Percentiles rank a stretch among this genome's conserved stretches.
Evolutionary conservation across 768 basidiomycete genomes (phyloP).

Genomic region (Agaricus blazei): DNA sequence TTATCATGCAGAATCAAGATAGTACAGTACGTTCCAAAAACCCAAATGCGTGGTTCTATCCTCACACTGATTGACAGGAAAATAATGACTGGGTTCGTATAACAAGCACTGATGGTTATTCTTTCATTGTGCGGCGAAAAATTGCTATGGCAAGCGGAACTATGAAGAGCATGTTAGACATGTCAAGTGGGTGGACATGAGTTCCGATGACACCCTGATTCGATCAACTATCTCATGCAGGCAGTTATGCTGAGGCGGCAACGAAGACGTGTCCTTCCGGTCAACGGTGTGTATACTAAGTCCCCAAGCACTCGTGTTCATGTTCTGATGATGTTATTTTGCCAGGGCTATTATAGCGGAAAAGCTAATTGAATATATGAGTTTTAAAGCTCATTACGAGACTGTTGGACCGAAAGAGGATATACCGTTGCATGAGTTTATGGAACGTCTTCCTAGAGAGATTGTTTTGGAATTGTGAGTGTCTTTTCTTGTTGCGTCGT

Average conservation of each 20-base stretch:
- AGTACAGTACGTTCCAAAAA: neutral
- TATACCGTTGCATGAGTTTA: slow-evolving; percentile 68
- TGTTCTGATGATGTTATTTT: neutral
- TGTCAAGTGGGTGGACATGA: slow-evolving; percentile 44
- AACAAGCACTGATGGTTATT: slow-evolving; percentile 73
- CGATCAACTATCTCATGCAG: slow-evolving; percentile 27
- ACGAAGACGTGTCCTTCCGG: slow-evolving; percentile 65
- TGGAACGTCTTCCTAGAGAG: slow-evolving; percentile 81
- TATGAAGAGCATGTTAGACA: slow-evolving; percentile 75
- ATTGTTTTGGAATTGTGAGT: slow-evolving; percentile 86
- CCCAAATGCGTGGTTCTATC: neutral
- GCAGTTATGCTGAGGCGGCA: slow-evolving; percentile 69
- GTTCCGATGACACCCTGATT: neutral
- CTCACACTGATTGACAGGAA: neutral
- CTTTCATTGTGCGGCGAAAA: slow-evolving; percentile 72
- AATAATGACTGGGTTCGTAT: slow-evolving; percentile 70
- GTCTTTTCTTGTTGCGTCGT: neutral
- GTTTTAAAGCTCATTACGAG: slow-evolving; percentile 78
- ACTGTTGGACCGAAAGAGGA: slow-evolving; percentile 70
- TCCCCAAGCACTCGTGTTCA: neutral
- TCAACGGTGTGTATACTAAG: slow-evolving; percentile 51
- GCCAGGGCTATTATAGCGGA: slow-evolving; percentile 68
- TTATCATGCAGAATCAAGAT: neutral
- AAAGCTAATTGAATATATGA: slow-evolving; percentile 87
- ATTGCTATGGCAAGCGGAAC: slow-evolving; percentile 78